These are phyloP conservation scores for Fusarium guadeloupense DNA, from an alignment of 2,329 filamentous ascomycete genomes.

Conservation along the genomic window DNA sequence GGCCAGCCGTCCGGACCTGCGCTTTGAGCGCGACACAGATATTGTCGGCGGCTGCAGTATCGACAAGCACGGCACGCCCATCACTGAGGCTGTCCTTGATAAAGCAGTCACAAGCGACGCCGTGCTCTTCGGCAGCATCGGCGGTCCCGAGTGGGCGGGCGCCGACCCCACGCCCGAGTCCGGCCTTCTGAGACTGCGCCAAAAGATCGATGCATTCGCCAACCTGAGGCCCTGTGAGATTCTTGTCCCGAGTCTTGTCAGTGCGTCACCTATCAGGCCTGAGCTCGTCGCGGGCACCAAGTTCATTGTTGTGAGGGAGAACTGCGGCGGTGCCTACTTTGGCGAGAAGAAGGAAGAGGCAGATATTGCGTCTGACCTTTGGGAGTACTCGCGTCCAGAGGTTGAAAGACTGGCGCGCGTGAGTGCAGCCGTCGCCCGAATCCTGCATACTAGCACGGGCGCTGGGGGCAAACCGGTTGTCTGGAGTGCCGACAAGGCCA, in stretches of 20 bases:
- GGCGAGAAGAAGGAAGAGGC: slow-evolving; percentile 56
- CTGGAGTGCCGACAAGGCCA: slow-evolving; percentile 62
- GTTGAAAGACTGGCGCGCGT: slow-evolving; percentile 59
- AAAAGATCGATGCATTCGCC: slow-evolving; percentile 57
- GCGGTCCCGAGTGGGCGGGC: slow-evolving; percentile 58
- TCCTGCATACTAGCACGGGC: slow-evolving; percentile 40
- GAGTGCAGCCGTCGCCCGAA: slow-evolving; percentile 54
- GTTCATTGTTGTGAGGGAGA: slow-evolving; percentile 61
- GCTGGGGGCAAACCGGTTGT: slow-evolving; percentile 50
- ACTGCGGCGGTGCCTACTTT: slow-evolving; percentile 61
- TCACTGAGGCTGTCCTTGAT: slow-evolving; percentile 55
- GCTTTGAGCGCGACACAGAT: slow-evolving; percentile 43
- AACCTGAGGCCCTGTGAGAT: slow-evolving; percentile 61
- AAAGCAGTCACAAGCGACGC: slow-evolving; percentile 54
- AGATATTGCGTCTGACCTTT: slow-evolving; percentile 57
- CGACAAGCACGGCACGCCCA: slow-evolving; percentile 54
- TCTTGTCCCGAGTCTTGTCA: slow-evolving; percentile 53
- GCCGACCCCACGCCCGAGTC: slow-evolving; percentile 55
- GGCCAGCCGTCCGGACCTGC: slow-evolving; percentile 42
- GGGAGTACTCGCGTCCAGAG: slow-evolving; percentile 56
- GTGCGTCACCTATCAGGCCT: slow-evolving; percentile 55
- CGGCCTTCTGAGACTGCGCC: slow-evolving; percentile 54
- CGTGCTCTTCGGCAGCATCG: slow-evolving; percentile 58
- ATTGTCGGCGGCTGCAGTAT: slow-evolving; percentile 52
- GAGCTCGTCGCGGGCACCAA: slow-evolving; percentile 56